Percentiles rank a stretch among this genome's conserved stretches.
phyloP scores from a whole-genome alignment of 495 filamentous ascomycete species.

The Daldinia bambusicola region DNA sequence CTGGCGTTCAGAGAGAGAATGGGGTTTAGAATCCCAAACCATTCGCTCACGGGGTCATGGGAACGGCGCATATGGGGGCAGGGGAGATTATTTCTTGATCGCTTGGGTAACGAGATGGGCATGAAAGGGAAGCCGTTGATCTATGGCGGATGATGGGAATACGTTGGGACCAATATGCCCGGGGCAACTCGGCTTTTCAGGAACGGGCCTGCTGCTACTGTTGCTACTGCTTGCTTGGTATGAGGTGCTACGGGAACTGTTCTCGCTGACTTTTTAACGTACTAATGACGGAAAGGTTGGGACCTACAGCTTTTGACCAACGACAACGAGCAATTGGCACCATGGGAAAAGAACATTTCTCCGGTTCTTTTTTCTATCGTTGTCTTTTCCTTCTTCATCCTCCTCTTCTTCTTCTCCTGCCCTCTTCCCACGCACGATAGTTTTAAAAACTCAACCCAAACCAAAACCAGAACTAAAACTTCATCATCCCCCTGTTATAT shows the following conservation, averaged over 20 bases:
- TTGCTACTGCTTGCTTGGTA: neutral
- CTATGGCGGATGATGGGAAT: slow-evolving; percentile 2
- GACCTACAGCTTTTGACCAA: slow-evolving; percentile 2
- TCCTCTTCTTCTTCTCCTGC: neutral
- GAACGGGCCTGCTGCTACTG: neutral
- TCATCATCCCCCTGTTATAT: neutral
- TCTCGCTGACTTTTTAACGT: slow-evolving; percentile 5
- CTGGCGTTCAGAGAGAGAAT: slow-evolving; percentile 32
- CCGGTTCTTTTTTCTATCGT: slow-evolving; percentile 9
- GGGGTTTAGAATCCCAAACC: slow-evolving; percentile 36
- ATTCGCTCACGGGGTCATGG: slow-evolving; percentile 36
- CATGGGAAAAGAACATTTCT: slow-evolving; percentile 18
- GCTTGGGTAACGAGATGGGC: slow-evolving; percentile 37
- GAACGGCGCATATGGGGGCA: slow-evolving; percentile 23
- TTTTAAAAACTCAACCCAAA: neutral
- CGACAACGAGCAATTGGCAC: slow-evolving; percentile 24
- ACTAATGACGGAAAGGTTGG: slow-evolving; percentile 15
- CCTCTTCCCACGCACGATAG: neutral
- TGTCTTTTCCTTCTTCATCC: neutral
- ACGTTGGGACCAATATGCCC: slow-evolving; percentile 1
- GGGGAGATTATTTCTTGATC: slow-evolving; percentile 13
- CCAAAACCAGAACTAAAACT: neutral
- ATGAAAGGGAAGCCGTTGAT: neutral
- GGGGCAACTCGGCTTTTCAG: neutral
- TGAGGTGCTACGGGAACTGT: slow-evolving; percentile 2